Evolutionary conservation across 352 stramenopile genomes (phyloP).

Genomic region (Achlya hypogyna): DNA sequence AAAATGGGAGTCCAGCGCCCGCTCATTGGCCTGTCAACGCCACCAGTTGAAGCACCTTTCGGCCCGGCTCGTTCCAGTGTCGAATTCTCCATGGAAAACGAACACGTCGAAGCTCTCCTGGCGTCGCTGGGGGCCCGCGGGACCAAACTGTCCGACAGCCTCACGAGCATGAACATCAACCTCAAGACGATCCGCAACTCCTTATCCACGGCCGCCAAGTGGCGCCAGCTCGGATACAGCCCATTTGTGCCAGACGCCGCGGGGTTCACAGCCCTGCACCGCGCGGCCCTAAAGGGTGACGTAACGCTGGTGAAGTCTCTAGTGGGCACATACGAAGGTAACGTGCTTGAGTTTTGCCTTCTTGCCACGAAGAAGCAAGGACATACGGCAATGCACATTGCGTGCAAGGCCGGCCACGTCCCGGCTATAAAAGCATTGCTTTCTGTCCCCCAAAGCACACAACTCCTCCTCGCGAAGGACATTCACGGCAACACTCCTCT

Average conservation of each 20-base stretch:
- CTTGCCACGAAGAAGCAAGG: slow-evolving; percentile 63
- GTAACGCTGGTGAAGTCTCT: slow-evolving; percentile 53
- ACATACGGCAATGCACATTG: slow-evolving; percentile 74
- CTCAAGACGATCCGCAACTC: slow-evolving; percentile 64
- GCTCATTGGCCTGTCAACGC: neutral
- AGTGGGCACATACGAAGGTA: slow-evolving; percentile 74
- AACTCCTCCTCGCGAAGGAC: slow-evolving; percentile 51
- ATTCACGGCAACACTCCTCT: slow-evolving; percentile 74
- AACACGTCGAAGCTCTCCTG: neutral
- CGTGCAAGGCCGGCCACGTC: slow-evolving; percentile 67
- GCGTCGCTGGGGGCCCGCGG: neutral
- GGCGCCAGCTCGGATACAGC: slow-evolving; percentile 77
- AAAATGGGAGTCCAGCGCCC: neutral
- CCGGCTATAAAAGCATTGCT: slow-evolving; percentile 40
- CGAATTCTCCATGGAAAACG: neutral
- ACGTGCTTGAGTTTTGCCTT: slow-evolving; percentile 47
- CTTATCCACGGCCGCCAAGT: slow-evolving; percentile 68
- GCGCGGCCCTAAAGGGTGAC: slow-evolving; percentile 61
- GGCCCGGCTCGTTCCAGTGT: neutral
- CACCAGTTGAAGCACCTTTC: neutral
- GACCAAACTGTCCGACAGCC: neutral
- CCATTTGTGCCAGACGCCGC: slow-evolving; percentile 70
- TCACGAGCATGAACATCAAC: slow-evolving; percentile 5
- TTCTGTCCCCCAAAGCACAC: slow-evolving; percentile 41
- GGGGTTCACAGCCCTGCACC: slow-evolving; percentile 74